Base-by-base conservation (phyloP, 306 rosid species). In the Fragaria iinumae region DNA sequence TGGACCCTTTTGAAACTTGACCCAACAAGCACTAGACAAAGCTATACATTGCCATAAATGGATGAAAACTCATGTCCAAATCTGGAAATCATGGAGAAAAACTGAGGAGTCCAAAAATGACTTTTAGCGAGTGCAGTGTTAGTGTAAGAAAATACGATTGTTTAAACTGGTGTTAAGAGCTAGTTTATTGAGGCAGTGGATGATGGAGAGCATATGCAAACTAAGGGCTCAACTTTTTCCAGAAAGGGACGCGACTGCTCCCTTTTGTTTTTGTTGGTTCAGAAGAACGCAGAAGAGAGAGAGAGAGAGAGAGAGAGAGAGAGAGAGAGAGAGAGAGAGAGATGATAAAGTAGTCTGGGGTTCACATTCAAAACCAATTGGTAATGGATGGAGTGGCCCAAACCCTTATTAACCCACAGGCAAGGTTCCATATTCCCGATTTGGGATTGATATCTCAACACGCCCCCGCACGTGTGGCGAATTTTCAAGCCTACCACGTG, bases 151-250 rank as follows among this genome's bases (percentile, higher is more conserved):
- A 60, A 23, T 25, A 60, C 25, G 34, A 25, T 23, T 59, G 13
- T 59, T 59, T 52, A 49, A 52, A 45, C 14, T 45, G 14, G 12
- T 45, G 14, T 55, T 55, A 7, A 55, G 27, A 4, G 2, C 36
- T 60, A 60, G 60, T 59, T 59, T 59, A 59, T 48, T 47, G 10
- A 9, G 32, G 27, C 48, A 69, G 69, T 45, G 69, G 79, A 74
- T 47, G 73, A 80, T 25, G 48, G 75, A 39, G 67, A 52, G 25
- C 73, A 39, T 69, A 69, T 23, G 2, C 18, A 52, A 16, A 18
- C 66, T 4, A 20, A 45, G 62, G 65, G 77, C 71, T 17, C 29
- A 6, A 72, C 81, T 67, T 72, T 82, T 57, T 66, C 71, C 49
- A 45, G 72, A 72, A 57, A 36, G 67, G 49, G 82, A 36, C 44